Evolutionary conservation across 306 rosid species (phyloP), one percentile per base, ranked within the genome.

Genomic region (Benincasa hispida): DNA sequence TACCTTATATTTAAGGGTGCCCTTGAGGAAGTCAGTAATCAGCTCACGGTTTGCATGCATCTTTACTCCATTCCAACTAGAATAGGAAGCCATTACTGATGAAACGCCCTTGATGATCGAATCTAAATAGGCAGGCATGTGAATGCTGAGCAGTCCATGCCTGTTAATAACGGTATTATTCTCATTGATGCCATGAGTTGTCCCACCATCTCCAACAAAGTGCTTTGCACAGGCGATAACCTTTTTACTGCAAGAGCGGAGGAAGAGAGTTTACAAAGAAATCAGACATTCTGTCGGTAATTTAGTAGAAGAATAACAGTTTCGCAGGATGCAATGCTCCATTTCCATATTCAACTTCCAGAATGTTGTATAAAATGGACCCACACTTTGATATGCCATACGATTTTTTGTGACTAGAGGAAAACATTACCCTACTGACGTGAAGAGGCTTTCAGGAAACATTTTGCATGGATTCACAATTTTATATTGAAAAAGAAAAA

Each of bases 191-290:
- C 99, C 99, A 85, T 80, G 88, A 35, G 77, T 79, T 41, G 99
- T 94, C 84, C 97, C 99, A 48, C 99, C 97, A 70, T 94, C 97
- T 73, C 97, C 99, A 39, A 94, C 99, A 65, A 92, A 94, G 86
- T 94, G 98, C 88, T 94, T 94, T 37, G 96, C 96, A 73, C 98
- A 94, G 76, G 98, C 98, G 67, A 96, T 96, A 72, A 94, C 97
- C 88, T 90, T 92, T 66, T 87, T 86, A 83, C 99, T 92, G 68
- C 79, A 81, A 74, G 27, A 53, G n/a, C n/a, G n/a, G n/a, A n/a
- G 51, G 37, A 59, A 39, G 39, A 66, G 11, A 57, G 74, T 76
- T 51, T 14, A 42, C 21, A 34, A 61, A 68, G 51, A 67, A 56
- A n/a, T 74, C 47, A 65, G 18, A 48, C 18, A 78, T 41, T 59